Base-by-base conservation (phyloP, 2,329 filamentous ascomycete species). In the Graphium sp. region DNA sequence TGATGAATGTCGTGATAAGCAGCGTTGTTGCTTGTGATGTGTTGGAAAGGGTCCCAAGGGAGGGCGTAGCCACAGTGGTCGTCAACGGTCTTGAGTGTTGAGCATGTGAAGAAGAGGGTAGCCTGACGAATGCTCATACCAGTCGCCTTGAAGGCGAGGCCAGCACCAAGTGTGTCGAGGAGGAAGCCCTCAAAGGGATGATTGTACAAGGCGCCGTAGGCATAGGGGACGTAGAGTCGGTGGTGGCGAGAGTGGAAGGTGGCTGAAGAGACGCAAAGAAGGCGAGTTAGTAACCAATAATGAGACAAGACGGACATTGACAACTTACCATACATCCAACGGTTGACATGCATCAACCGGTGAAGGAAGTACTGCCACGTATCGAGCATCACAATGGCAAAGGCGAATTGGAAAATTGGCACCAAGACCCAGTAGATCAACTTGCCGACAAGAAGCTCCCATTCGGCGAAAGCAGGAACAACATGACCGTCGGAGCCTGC, bases 331-430 rank as follows among this genome's bases (percentile, higher is more conserved):
- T 95, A 95, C 41, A 98, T 66, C 80, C 82, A 95, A 52, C 81
- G 85, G 59, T 95, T 94, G 60, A 89, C 65, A 55, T 98, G 89
- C 89, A 98, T 98, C 33, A 78, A 69, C 22, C 89, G 82, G 54
- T 98, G 89, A 43, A 87, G 66, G 55, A 94, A 93, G 57, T 98
- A 98, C 50, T 98, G 87, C 89, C 89, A 98, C 24, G 84, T 89
- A 54, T 98, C 89, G 40, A 95, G 68, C 38, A 91, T 61, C 37
- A 70, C 56, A 34, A 87, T 66, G 15, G 75, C 89, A 28, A 80
- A 44, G 33, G 68, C 55, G 46, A 93, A 80, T 49, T 95, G 87
- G 27, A 87, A 31, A 4, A 58, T 64, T 1, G 89, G 89, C 36
- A 95, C 64, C 22, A 75, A 47, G 36, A 73, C 55, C 62, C 80